Evolutionary conservation across 2,329 filamentous ascomycete genomes (phyloP).

Genomic region (Alternaria panax): DNA sequence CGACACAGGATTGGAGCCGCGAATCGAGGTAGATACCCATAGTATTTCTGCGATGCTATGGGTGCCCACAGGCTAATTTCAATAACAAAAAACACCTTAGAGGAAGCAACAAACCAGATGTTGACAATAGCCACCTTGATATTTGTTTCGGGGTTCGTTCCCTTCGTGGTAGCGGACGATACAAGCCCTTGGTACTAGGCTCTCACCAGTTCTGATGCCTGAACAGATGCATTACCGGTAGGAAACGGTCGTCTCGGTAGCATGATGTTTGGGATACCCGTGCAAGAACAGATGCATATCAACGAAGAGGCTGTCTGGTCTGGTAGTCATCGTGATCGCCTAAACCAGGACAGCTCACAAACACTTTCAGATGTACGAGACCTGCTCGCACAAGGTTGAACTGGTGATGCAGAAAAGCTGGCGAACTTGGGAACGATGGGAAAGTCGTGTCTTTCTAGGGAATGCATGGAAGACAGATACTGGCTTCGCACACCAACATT

Average conservation of each 20-base stretch:
- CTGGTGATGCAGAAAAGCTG: constrained; percentile 8
- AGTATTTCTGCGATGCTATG: too few relatives aligned
- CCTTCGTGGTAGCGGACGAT: background rate
- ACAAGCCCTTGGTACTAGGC: constrained; percentile 12
- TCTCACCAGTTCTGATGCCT: constrained; percentile 22
- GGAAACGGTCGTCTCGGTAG: constrained; percentile 59
- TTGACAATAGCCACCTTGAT: too few relatives aligned
- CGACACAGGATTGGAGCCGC: background rate
- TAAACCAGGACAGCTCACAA: constrained; percentile 8
- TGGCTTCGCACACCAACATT: too few relatives aligned
- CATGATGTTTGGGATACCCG: constrained; percentile 57
- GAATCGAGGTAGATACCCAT: background rate
- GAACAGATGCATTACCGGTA: constrained; percentile 56
- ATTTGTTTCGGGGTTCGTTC: background rate
- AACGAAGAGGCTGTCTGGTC: constrained; percentile 56
- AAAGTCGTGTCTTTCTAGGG: too few relatives aligned
- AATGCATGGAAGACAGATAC: too few relatives aligned
- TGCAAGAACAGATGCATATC: constrained; percentile 55
- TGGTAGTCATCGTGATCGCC: constrained; percentile 51
- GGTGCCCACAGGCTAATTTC: too few relatives aligned
- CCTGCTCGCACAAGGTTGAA: constrained; percentile 1
- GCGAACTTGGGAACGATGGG: constrained; percentile 15
- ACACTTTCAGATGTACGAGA: constrained; percentile 6
- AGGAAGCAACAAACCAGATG: too few relatives aligned
- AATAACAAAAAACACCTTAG: too few relatives aligned